Evolutionary conservation across 768 basidiomycete species (phyloP), one percentile per base, ranked within the genome.

Genomic region (Phaffia tasmanica): DNA sequence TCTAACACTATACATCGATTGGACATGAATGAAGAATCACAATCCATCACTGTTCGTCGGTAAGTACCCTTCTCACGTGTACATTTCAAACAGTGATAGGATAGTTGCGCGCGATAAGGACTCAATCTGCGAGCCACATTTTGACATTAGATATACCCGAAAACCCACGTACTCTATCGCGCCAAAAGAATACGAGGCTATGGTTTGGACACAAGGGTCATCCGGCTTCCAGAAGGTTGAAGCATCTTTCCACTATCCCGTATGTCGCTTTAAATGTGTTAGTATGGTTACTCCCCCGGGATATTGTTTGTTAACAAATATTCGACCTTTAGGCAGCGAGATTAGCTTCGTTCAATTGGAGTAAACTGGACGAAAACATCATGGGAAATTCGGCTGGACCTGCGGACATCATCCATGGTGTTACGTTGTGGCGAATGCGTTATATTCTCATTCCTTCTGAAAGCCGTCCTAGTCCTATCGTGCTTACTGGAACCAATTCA

Each of bases 181-280:
- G 23, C 81, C 85, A 1, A 83, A 87, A 69, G 78, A 83, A 25
- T 98, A 99, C 75, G 82, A 86, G 70, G 94, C 90, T 73, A 78
- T 97, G 68, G 88, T 98, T 63, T 98, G 92, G 93, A 89, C 92
- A 23, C 88, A 88, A 72, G 80, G 88, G 23, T 89, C 90, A 61
- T 84, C 83, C 32, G 90, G 88, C 2, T 97, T 93, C 75, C 88
- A 87, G 0, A 86, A 88, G 72, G 79, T 87, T 27, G 80, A 81
- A 62, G 84, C 87, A 8, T 81, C 81, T 35, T 94, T 95, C 71
- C 80, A 79, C 14, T 85, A 85, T 6, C 87, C 87, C 72, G 88
- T 65, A 7, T 56, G 63, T 57, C 51, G 30, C 35, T 56, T 27
- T 3, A 5, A 42, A 11, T 42, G 35, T 42, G 35, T 42, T 42